A percentile compares a stretch with the other conserved stretches of the same genome.
phyloP scores from a whole-genome alignment of 2,329 filamentous ascomycete species.

The Paramyrothecium roridum region DNA sequence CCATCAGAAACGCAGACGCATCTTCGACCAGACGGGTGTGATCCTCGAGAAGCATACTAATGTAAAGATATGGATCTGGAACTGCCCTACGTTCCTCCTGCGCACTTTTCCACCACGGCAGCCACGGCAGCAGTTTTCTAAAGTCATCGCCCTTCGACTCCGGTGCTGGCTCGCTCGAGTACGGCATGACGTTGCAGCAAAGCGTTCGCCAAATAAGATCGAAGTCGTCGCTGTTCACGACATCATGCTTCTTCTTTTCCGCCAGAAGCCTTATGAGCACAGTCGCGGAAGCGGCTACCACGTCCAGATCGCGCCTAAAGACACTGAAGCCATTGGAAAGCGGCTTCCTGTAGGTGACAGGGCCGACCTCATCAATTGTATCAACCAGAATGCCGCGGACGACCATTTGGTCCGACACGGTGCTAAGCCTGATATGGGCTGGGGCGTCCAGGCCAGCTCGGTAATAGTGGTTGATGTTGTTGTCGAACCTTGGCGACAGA shows the following conservation, averaged over 20 bases:
- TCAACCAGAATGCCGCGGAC: not conserved
- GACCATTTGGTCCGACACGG: not conserved
- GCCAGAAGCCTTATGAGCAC: not conserved
- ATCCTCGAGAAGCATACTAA: not conserved
- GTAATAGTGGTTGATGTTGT: not conserved
- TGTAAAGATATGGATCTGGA: not conserved
- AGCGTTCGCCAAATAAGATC: not conserved
- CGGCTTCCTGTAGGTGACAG: not conserved
- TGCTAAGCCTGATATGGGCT: not conserved
- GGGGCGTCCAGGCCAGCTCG: not conserved
- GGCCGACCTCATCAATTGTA: not conserved
- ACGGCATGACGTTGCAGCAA: not conserved
- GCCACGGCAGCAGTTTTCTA: not conserved
- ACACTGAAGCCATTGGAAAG: not conserved
- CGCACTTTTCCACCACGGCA: not conserved
- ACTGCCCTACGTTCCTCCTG: not conserved
- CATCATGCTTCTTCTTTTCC: not conserved
- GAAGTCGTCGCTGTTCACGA: not conserved
- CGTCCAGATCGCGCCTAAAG: not conserved
- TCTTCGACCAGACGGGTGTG: not conserved
- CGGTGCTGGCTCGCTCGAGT: not conserved
- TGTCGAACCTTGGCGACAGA: not conserved
- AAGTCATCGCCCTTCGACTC: not conserved
- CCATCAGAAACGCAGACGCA: not conserved
- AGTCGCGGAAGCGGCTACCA: not conserved